Evolutionary conservation across 129 eudicot species (phyloP).

Genomic region (Tanacetum coccineum): DNA sequence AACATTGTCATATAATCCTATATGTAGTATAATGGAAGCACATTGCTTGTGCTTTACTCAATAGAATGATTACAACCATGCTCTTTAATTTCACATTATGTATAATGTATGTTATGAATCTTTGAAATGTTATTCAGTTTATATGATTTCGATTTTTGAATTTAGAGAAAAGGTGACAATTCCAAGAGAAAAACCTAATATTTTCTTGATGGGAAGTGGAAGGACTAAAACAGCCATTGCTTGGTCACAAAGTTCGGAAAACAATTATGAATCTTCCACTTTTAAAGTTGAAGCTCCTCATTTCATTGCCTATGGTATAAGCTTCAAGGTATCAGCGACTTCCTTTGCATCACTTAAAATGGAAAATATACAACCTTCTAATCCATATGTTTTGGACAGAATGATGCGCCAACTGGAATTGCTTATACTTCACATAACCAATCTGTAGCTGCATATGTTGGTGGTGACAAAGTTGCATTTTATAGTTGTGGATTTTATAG

Average conservation of each 20-base stretch:
- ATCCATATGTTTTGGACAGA: conserved; percentile 33
- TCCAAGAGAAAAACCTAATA: conserved; percentile 52
- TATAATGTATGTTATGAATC: no score
- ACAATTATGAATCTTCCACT: conserved; percentile 65
- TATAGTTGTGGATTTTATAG: conserved; percentile 78
- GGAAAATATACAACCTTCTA: conserved; percentile 1
- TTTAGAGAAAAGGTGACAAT: conserved; percentile 79
- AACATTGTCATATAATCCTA: no score
- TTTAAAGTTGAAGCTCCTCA: conserved; percentile 68
- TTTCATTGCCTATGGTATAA: conserved; percentile 71
- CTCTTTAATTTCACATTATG: no score
- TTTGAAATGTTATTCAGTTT: no score
- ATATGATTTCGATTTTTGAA: not conserved
- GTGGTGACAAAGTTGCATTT: conserved; percentile 67
- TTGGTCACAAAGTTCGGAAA: conserved; percentile 65
- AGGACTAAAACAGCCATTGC: conserved; percentile 58
- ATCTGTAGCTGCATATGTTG: conserved; percentile 74
- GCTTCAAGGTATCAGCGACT: conserved; percentile 62
- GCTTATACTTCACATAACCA: conserved; percentile 52
- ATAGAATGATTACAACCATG: no score
- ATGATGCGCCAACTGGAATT: conserved; percentile 57
- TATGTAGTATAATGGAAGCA: no score
- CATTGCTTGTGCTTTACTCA: no score
- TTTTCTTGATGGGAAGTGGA: conserved; percentile 78
- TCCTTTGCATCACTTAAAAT: not conserved